Evolutionary conservation across 2,329 filamentous ascomycete genomes (phyloP).

Genomic region (Xylaria sp.): DNA sequence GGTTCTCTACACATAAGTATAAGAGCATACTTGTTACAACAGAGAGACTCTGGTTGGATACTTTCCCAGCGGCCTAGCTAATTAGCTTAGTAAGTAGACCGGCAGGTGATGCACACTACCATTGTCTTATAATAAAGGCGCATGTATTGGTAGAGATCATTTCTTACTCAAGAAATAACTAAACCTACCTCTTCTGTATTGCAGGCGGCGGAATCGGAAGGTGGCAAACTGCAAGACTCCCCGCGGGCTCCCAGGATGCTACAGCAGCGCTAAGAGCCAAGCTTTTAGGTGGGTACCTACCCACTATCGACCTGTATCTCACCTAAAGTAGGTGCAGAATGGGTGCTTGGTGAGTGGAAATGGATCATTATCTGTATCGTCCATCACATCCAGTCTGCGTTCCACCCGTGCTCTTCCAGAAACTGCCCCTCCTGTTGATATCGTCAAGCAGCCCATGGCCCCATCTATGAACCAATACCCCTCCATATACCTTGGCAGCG

Average conservation of each 20-base stretch:
- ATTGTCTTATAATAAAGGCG: neutral
- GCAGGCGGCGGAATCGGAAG: slow-evolving; percentile 8
- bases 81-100: neutral
- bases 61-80: neutral
- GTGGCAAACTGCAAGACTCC: slow-evolving; percentile 6
- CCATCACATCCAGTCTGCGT: too few species aligned
- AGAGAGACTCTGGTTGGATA: too few species aligned
- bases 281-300: slow-evolving; percentile 10
- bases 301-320: slow-evolving; percentile 3
- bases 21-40: too few species aligned
- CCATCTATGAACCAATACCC: neutral
- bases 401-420: neutral
- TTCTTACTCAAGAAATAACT: too few species aligned
- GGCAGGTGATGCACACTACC: neutral
- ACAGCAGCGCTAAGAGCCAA: slow-evolving; percentile 2
- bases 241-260: neutral
- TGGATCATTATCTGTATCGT: too few species aligned
- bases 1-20: too few species aligned
- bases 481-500: neutral
- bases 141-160: neutral
- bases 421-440: neutral
- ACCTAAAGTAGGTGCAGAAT: neutral
- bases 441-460: neutral
- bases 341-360: neutral
- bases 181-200: too few species aligned